Evolutionary conservation across 148 eudicot species (phyloP), one percentile per base, ranked within the genome.

Genomic region (Polygonum aviculare): DNA sequence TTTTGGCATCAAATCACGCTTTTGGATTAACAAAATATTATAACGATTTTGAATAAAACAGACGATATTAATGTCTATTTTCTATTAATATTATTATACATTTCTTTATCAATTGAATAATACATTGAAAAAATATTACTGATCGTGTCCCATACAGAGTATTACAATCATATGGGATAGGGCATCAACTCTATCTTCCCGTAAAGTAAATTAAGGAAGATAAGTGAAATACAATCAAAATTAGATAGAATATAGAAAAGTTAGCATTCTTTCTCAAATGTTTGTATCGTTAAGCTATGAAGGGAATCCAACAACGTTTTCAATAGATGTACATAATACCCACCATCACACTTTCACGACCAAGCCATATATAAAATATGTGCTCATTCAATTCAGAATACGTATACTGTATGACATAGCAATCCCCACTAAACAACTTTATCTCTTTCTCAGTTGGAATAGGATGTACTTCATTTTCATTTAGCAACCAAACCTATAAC

Each of bases 321-420:
- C 11, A 55, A 7, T 7, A 18, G 19, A n/a, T 54, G 19, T 22
- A 35, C 15, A 41, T 67, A 22, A 21, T 48, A 76, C 81, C 71
- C 35, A 86, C 89, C 81, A 69, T 60, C 47, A 78, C 11, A 78
- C 89, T 86, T 41, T 39, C 75, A 40, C 80, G 50, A 52, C 89
- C 89, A 76, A 86, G 79, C 89, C 89, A 86, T n/a, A 77, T 73
- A 78, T 84, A 86, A 63, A 86, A 80, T 51, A 83, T 74, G 77
- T 74, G 78, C 75, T 81, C 83, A 70, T 81, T 84, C 73, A 77
- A 79, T 70, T 74, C 86, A 76, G 69, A 71, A 77, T 86, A 86
- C 7, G 74, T 78, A 74, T 86, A 86, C 35, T 83, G 89, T 54
- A 86, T 72, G 31, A 84, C 74, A 67, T 86, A 86, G 72, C 86